These are phyloP conservation scores for Carpediemonas membranifera DNA, from an alignment of 78 protist species.

Conservation along the genomic window DNA sequence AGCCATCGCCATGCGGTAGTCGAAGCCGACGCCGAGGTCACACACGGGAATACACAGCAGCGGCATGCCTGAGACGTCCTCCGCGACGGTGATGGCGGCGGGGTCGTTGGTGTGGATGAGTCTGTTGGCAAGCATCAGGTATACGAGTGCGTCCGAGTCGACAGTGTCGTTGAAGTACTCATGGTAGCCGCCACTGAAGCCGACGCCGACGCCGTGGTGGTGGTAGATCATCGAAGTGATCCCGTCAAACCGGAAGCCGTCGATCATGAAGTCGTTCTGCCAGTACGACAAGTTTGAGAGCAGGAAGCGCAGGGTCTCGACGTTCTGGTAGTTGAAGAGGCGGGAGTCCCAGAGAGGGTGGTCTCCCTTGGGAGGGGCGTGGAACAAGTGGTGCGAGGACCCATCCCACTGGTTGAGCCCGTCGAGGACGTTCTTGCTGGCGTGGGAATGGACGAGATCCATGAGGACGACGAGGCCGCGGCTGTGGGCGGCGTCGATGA, in stretches of 20 bases:
- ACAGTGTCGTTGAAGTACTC: constrained; percentile 67
- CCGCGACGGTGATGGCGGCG: constrained; percentile 69
- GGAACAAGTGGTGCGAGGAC: constrained; percentile 68
- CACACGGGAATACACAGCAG: constrained; percentile 62
- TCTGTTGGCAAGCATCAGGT: constrained; percentile 56
- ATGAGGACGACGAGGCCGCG: constrained; percentile 66
- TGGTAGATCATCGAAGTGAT: constrained; percentile 72
- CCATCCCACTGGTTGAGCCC: constrained; percentile 80
- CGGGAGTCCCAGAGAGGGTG: constrained; percentile 72
- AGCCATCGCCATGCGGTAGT: not conserved
- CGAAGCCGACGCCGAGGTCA: constrained; percentile 88
- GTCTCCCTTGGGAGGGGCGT: constrained; percentile 60
- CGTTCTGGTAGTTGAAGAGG: constrained; percentile 68
- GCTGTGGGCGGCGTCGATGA: constrained; percentile 67
- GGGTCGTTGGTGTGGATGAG: constrained; percentile 12
- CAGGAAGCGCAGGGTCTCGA: constrained; percentile 77
- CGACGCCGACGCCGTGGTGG: constrained; percentile 67
- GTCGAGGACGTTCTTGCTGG: constrained; percentile 54
- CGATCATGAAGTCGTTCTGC: constrained; percentile 66
- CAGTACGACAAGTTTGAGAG: constrained; percentile 62
- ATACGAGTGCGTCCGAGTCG: constrained; percentile 64
- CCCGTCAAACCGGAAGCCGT: constrained; percentile 94
- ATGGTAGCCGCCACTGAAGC: constrained; percentile 50
- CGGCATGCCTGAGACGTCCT: constrained; percentile 82
- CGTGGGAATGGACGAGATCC: constrained; percentile 74